A percentile compares a stretch with the other conserved stretches of the same genome.
These are phyloP conservation scores for Xylaria multiplex DNA, from an alignment of 2,329 filamentous ascomycete genomes.

Conservation along the genomic window DNA sequence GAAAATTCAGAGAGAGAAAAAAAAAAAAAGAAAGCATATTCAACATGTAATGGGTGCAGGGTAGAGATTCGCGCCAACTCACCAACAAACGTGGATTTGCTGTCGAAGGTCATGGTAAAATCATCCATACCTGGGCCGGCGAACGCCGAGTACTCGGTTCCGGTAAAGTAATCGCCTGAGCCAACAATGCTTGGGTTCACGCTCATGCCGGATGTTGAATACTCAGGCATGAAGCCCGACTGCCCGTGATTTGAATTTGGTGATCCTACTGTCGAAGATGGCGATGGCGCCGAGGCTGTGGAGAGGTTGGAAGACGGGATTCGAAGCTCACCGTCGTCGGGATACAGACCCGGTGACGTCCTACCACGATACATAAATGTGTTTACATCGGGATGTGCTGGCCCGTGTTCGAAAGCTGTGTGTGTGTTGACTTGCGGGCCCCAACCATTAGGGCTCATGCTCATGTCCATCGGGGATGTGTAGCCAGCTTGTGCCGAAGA, in stretches of 20 bases:
- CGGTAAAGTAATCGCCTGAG: constrained; percentile 63
- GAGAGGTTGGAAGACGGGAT: constrained; percentile 68
- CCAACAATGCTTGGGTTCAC: constrained; percentile 72
- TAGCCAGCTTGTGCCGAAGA: constrained; percentile 43
- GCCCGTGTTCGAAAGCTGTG: constrained; percentile 58
- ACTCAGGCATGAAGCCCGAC: constrained; percentile 67
- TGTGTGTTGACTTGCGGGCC: constrained; percentile 53
- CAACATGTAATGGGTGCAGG: constrained; percentile 6
- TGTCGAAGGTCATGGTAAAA: constrained; percentile 59
- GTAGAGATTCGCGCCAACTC: constrained; percentile 57
- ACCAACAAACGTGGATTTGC: constrained; percentile 66
- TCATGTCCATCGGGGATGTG: constrained; percentile 57
- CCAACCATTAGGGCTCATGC: constrained; percentile 59
- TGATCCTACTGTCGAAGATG: constrained; percentile 74
- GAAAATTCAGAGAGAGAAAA: neutral
- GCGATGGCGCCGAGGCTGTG: constrained; percentile 69
- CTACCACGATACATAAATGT: constrained; percentile 59
- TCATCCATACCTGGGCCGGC: constrained; percentile 62
- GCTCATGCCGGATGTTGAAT: constrained; percentile 64
- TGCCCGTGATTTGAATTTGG: constrained; percentile 71
- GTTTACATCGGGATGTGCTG: constrained; percentile 59
- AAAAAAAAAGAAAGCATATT: neutral
- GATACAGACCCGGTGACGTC: constrained; percentile 60
- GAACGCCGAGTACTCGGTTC: constrained; percentile 64
- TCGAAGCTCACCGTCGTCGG: constrained; percentile 62